phyloP scores from a whole-genome alignment of 2,329 filamentous ascomycete genomes.

The Periconia digitata region DNA sequence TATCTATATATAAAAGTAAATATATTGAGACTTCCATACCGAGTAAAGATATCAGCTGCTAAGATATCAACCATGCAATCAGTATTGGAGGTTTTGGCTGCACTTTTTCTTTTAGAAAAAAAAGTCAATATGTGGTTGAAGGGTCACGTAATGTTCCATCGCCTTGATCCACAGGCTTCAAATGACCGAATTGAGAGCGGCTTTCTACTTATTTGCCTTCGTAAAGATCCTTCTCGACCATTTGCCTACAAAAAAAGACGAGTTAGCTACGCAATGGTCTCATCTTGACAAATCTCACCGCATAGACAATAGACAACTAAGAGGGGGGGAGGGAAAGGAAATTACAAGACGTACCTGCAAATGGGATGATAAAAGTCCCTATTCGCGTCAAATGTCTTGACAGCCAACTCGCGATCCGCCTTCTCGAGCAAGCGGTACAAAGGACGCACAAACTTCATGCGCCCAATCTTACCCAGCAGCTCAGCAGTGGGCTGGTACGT shows the following conservation, averaged over 20 bases:
- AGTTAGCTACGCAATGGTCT: constrained; percentile 3
- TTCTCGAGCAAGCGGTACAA: constrained; percentile 76
- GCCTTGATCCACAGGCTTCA: no score
- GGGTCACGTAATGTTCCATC: no score
- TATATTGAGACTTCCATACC: no score
- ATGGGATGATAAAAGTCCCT: constrained; percentile 96
- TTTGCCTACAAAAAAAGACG: constrained; percentile 34
- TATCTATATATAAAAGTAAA: no score
- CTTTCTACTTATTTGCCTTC: constrained; percentile 16
- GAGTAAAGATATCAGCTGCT: no score
- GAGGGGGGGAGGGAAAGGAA: neutral
- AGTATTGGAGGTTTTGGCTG: no score
- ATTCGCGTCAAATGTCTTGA: constrained; percentile 83
- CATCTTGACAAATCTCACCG: neutral
- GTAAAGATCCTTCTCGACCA: constrained; percentile 82
- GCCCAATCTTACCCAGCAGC: constrained; percentile 77
- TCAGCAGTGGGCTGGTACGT: constrained; percentile 72
- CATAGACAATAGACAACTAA: neutral
- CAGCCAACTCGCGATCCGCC: constrained; percentile 72
- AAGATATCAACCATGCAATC: no score
- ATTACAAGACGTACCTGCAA: constrained; percentile 55
- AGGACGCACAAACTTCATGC: constrained; percentile 97
- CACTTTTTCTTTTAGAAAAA: no score
- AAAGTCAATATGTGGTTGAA: no score
- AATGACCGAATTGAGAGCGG: neutral